Base-by-base conservation (phyloP, 2,329 filamentous ascomycete species). In the Aspergillus quadrilineatus region DNA sequence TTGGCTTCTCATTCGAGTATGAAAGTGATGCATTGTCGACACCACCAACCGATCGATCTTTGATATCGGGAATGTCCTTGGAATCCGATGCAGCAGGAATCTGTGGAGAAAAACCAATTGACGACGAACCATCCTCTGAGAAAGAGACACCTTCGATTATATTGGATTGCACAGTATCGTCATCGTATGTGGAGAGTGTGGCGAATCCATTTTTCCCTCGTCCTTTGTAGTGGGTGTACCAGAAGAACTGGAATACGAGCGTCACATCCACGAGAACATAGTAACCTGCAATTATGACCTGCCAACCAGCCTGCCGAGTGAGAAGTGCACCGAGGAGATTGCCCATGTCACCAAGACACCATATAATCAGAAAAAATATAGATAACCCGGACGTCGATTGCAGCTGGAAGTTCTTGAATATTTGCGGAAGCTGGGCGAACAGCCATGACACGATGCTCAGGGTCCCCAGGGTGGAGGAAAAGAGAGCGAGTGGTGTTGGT, bases 361-460 rank as follows among this genome's bases (percentile, higher is more conserved):
- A 89, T 71, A 86, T 85, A 2, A 82, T 75, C 47, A 89, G 73
- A 69, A 89, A 89, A 68, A 83, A 86, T 56, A 86, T 80, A 4
- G 84, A 87, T 37, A 89, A 69, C 0, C 86, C 85, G 1, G 85
- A 85, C 0, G 85, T 87, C 10, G 85, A 87, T 65, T 85, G 79
- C 17, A 87, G 69, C 51, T 78, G 77, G 67, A 84, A 84, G 67
- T 89, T 89, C 75, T 88, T 88, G 74, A 83, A 86, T 60, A 89
- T 87, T 65, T 89, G 86, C 1, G 86, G 86, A 29, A 88, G 75
- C 69, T 88, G 86, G 10, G 86, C 86, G 67, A 87, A 89, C 2
- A 89, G 78, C 86, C 86, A 89, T 43, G 85, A 83, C 50, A 86
- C 63, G 58, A 89, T 88, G 65, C 84, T 87, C 58, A 85, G 73